These are phyloP conservation scores for Ophiostoma triangulosporum DNA, from an alignment of 2,329 filamentous ascomycete species.

Conservation along the genomic window DNA sequence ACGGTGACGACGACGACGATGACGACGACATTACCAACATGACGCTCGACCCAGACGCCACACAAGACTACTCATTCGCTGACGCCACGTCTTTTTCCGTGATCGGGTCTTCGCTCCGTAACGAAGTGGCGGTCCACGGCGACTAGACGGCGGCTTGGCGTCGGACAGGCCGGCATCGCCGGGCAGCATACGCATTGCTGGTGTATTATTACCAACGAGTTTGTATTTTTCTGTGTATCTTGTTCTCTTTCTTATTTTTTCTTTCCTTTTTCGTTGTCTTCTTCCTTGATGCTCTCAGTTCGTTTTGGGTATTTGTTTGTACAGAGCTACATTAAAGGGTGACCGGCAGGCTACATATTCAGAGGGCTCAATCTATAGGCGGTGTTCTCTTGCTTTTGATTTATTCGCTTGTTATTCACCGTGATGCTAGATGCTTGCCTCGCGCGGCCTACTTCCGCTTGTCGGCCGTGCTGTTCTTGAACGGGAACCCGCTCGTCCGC, in stretches of 20 bases:
- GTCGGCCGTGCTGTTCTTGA: constrained; percentile 23
- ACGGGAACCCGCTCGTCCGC: constrained; percentile 27
- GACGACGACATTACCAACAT: constrained; percentile 7
- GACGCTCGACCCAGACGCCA: constrained; percentile 10
- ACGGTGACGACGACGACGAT: constrained; percentile 9
- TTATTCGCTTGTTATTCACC: background rate
- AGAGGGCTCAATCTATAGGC: background rate
- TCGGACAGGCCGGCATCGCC: background rate
- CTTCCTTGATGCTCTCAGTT: background rate
- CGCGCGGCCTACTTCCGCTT: constrained; percentile 16
- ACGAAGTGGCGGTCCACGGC: constrained; percentile 9
- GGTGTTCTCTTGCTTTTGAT: background rate
- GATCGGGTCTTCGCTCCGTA: constrained; percentile 10
- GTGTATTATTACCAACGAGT: background rate
- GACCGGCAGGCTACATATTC: background rate
- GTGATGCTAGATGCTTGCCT: background rate
- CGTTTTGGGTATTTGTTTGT: background rate
- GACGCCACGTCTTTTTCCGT: constrained; percentile 10
- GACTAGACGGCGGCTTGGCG: background rate
- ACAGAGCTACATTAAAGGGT: background rate
- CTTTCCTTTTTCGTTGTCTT: background rate
- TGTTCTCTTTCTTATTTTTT: background rate
- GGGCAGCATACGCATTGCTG: no score
- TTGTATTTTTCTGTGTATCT: background rate
- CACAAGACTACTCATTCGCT: constrained; percentile 12